A percentile compares a stretch with the other conserved stretches of the same genome.
phyloP scores from a whole-genome alignment of 768 basidiomycete species.

The Rhizopogon vulgaris region DNA sequence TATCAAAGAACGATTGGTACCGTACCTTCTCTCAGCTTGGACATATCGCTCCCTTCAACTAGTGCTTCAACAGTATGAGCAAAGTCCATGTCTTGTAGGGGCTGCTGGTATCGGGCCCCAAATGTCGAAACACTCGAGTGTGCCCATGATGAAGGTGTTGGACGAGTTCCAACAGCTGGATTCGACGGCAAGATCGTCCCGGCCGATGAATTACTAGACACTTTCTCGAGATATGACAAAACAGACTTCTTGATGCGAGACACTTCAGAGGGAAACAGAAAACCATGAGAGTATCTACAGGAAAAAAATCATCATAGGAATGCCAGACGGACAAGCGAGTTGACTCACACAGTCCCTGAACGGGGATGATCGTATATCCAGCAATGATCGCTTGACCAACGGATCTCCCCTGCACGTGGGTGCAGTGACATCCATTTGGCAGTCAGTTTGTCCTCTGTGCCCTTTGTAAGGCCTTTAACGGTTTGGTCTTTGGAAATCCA shows the following conservation, averaged over 20 bases:
- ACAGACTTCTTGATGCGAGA: conserved; percentile 58
- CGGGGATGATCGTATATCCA: conserved; percentile 99
- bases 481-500: conserved; percentile 77
- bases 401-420: conserved; percentile 69
- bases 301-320: conserved; percentile 5
- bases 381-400: conserved; percentile 90
- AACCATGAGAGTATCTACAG: conserved; percentile 88
- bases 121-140: conserved; percentile 87
- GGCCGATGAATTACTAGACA: conserved; percentile 29
- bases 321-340: not conserved
- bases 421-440: conserved; percentile 89
- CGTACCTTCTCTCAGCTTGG: conserved; percentile 57
- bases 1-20: not conserved
- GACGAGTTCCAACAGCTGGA: conserved; percentile 14
- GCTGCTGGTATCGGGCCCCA: conserved; percentile 67
- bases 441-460: conserved; percentile 91
- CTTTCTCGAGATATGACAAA: conserved; percentile 44
- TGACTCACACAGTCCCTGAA: conserved; percentile 79
- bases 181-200: conserved; percentile 20
- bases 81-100: conserved; percentile 57
- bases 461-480: conserved; percentile 61
- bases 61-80: conserved; percentile 82
- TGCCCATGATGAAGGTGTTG: conserved; percentile 58
- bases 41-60: conserved; percentile 89
- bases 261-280: conserved; percentile 87